Evolutionary conservation across 1,139 yeast genomes (phyloP), one percentile per base, ranked within the genome.

Genomic region (Debaryomyces singareniensis): DNA sequence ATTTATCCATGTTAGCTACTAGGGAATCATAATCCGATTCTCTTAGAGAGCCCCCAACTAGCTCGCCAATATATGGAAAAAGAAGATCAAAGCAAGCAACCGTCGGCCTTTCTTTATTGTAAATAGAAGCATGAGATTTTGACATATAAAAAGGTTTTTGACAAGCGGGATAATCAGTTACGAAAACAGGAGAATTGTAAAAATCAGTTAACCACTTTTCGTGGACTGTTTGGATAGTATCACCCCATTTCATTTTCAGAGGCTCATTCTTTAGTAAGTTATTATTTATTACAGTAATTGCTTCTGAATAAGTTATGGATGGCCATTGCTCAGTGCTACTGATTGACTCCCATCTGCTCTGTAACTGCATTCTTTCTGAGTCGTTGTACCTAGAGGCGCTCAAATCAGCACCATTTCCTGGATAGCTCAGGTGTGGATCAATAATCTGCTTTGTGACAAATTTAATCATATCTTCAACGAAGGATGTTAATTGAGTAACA

Each of bases 1-100:
- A 56, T 2, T 49, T 33, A 2, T 48, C 35, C 61, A 89, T 78
- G 33, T 75, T 79, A 2, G 39, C 36, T 3, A 63, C 44, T 12
- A 91, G 57, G 13, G 38, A 48, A 0, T 54, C 68, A 35, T 73
- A 59, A 38, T 73, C 58, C 46, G 84, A 85, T 45, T 91, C 96
- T 54, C 99, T 83, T 38, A 93, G 44, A 2, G 96, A 86, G 0
- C 98, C 98, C 2, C 98, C 98, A 3, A 86, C 78, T n/a, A 91
- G 63, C 51, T 91, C 98, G n/a, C 98, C 98, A 38, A 91, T 71
- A 16, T 79, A 89, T 0, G 98, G 98, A 14, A 89, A 73, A 5
- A 91, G 60, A 32, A 91, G 64, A 49, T 93, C 99, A 50, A 77
- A 91, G 47, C 97, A 89, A 0, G 85, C 95, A 3, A 85, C 97